Evolutionary conservation across 1,284 basidiomycete species (phyloP).

Genomic region (Mycosarcoma mackinlayi): DNA sequence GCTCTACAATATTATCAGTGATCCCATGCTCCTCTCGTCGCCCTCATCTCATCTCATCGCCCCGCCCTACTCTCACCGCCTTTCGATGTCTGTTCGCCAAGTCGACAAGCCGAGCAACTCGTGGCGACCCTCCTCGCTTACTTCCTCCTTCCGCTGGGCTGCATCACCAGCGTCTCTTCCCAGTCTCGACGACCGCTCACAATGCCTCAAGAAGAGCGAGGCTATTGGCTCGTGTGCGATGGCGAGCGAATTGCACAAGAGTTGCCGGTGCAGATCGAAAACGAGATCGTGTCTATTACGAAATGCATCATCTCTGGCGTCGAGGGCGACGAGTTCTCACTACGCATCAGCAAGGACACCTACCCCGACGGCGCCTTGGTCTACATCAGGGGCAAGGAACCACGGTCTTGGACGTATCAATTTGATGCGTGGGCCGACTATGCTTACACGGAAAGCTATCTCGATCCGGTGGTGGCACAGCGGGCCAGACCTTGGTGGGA

Average conservation of each 20-base stretch:
- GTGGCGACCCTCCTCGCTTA: too few species aligned
- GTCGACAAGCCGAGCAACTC: too few species aligned
- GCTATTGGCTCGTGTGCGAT: not conserved
- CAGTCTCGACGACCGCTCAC: too few species aligned
- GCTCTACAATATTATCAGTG: too few species aligned
- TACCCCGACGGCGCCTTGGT: conserved; percentile 14
- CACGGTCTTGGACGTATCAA: not conserved
- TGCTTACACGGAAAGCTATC: not conserved
- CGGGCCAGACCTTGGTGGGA: conserved; percentile 2
- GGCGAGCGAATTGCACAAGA: not conserved
- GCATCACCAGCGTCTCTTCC: too few species aligned
- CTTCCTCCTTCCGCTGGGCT: too few species aligned
- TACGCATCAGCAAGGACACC: conserved; percentile 12
- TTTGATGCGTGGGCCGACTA: conserved; percentile 4
- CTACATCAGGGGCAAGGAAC: not conserved
- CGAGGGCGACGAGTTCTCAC: not conserved
- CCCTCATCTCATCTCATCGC: too few species aligned
- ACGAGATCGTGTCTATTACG: not conserved
- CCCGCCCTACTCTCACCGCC: too few species aligned
- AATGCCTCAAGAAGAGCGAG: not conserved
- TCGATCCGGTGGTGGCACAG: not conserved
- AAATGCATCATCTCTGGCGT: conserved; percentile 9
- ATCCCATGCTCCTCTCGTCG: too few species aligned
- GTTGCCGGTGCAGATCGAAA: not conserved
- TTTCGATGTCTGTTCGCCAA: too few species aligned